Evolutionary conservation across 495 filamentous ascomycete genomes (phyloP).

Genomic region (Trichoderma virens): DNA sequence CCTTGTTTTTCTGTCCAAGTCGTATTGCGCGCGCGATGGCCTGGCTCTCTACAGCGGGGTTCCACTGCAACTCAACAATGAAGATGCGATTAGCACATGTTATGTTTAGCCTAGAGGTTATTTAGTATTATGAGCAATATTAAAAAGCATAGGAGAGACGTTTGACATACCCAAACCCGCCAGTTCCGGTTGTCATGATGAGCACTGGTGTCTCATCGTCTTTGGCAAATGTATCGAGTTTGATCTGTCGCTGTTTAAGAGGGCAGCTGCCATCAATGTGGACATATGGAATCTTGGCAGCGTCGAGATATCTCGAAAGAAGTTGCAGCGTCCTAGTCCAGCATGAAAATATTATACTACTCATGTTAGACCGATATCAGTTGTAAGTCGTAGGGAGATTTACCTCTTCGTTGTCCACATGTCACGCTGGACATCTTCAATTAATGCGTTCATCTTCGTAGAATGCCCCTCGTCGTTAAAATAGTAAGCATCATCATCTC

Average conservation of each 20-base stretch:
- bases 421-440: constrained; percentile 25
- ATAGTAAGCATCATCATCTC: constrained; percentile 14
- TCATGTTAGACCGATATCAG: neutral
- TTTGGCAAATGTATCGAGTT: constrained; percentile 28
- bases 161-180: constrained; percentile 34
- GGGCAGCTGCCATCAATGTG: constrained; percentile 33
- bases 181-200: constrained; percentile 46
- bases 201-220: constrained; percentile 23
- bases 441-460: constrained; percentile 29
- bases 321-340: constrained; percentile 43
- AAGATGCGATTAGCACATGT: constrained; percentile 36
- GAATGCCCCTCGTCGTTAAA: constrained; percentile 20
- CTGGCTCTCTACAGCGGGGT: constrained; percentile 42
- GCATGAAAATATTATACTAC: constrained; percentile 45
- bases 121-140: neutral
- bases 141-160: neutral
- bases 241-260: constrained; percentile 22
- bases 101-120: constrained; percentile 34
- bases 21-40: constrained; percentile 36
- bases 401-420: constrained; percentile 28
- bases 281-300: constrained; percentile 23
- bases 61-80: constrained; percentile 45
- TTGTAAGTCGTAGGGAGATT: neutral
- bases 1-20: constrained; percentile 33
- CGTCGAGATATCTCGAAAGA: constrained; percentile 19